phyloP scores from a whole-genome alignment of 2,329 filamentous ascomycete genomes.

The Cercospora brassicicola region DNA sequence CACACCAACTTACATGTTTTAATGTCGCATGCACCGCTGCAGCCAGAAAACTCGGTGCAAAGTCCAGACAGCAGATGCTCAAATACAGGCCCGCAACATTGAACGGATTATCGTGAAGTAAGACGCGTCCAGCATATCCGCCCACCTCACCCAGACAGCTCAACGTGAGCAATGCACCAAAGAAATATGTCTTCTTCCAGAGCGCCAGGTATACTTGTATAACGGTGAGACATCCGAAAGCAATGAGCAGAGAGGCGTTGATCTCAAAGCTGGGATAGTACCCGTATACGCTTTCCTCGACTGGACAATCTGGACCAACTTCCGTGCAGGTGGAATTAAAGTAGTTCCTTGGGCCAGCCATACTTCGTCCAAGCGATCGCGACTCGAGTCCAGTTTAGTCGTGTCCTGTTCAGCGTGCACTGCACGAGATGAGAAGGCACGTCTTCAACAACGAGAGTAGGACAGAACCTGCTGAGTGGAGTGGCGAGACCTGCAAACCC shows the following conservation, averaged over 20 bases:
- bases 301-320: slow-evolving; percentile 8
- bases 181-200: slow-evolving; percentile 14
- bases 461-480: background rate
- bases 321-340: slow-evolving; percentile 7
- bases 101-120: slow-evolving; percentile 10
- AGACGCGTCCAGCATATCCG: slow-evolving; percentile 5
- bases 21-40: slow-evolving; percentile 13
- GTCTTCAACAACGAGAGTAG: background rate
- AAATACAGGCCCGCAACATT: background rate
- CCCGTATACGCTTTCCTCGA: slow-evolving; percentile 2
- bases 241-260: slow-evolving; percentile 1
- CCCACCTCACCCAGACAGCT: slow-evolving; percentile 2
- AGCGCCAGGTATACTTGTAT: slow-evolving; percentile 7
- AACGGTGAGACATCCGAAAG: slow-evolving; percentile 1
- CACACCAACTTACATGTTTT: background rate
- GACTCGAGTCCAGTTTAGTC: background rate
- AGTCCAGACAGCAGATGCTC: slow-evolving; percentile 7
- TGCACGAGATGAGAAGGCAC: background rate
- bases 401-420: background rate
- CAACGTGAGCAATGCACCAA: slow-evolving; percentile 1
- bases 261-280: slow-evolving; percentile 2
- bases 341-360: slow-evolving; percentile 8
- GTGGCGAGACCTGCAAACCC: background rate
- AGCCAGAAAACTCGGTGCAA: slow-evolving; percentile 13
- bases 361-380: background rate